Base-by-base conservation (phyloP, 1,139 yeast genomes). In the Zygoascus meyerae region DNA sequence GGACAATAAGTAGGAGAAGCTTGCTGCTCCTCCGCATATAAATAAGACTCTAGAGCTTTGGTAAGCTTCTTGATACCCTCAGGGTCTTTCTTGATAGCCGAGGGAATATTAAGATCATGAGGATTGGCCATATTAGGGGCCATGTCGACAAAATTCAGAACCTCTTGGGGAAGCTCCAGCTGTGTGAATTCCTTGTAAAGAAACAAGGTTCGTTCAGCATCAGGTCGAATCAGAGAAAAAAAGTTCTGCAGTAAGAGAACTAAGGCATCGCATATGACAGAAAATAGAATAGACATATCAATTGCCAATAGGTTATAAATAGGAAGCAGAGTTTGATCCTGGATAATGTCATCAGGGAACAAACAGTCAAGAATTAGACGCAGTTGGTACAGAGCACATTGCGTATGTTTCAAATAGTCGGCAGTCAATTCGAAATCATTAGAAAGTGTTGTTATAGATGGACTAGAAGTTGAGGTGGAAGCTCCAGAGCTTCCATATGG, bases 111-210 rank as follows among this genome's bases (percentile, higher is more conserved):
- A 9, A 57, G 36, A 34, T 54, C 56, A n/a, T 47, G 34, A 5
- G 49, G 43, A 14, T 44, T 40, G 10, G 51, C 54, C 46, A 45
- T 37, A 42, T 56, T 55, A 10, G 55, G 53, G 6, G 56, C 57
- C 21, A 49, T 46, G 3, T 40, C 46, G 26, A 52, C 51, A 38
- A 54, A 58, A 2, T 40, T 32, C 26, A 43, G 30, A 11, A 58
- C 59, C 14, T 58, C 62, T 2, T 55, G 57, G 16, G 56, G 45
- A 8, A 57, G 47, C 32, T 56, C 55, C n/a, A 58, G 51, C 47
- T 58, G 61, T 14, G 60, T 57, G 46, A 55, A 57, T 40, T 58
- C 62, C 44, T 58, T 58, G 44, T 56, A 57, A 8, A 57, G 49
- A 40, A 52, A 57, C 21, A 58, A 49, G 11, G 61, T 56, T 17